Evolutionary conservation across 345 rosid species (phyloP).

Genomic region (Reutealis trisperma): DNA sequence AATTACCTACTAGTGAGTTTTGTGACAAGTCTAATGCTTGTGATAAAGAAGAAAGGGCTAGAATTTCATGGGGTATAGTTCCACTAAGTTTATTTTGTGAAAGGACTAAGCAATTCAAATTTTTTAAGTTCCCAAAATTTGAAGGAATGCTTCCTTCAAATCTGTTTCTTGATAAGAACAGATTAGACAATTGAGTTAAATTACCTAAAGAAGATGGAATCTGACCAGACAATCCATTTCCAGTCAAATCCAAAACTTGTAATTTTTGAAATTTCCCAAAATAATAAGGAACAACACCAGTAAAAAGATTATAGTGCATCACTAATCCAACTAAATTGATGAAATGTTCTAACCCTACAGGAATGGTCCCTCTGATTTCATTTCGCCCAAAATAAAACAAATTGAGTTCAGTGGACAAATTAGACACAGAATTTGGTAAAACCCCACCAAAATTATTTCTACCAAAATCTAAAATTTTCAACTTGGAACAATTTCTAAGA

Average conservation of each 20-base stretch:
- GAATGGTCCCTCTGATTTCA: constrained; percentile 21
- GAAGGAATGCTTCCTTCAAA: constrained; percentile 29
- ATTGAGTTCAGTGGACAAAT: constrained; percentile 23
- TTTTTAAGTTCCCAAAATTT: constrained; percentile 10
- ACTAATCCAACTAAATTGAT: constrained; percentile 20
- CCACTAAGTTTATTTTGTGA: constrained; percentile 30
- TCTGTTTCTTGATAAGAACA: neutral
- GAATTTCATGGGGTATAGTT: constrained; percentile 18
- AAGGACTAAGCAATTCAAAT: neutral
- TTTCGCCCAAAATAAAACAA: constrained; percentile 13
- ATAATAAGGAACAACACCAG: constrained; percentile 17
- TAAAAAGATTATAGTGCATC: constrained; percentile 4
- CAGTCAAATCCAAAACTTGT: neutral
- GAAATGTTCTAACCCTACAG: constrained; percentile 14
- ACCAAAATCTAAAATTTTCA: constrained; percentile 1
- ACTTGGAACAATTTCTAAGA: constrained; percentile 22
- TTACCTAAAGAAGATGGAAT: constrained; percentile 32
- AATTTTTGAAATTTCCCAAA: constrained; percentile 25
- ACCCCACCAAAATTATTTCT: constrained; percentile 22
- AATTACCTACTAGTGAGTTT: constrained; percentile 31
- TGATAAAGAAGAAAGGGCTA: constrained; percentile 24
- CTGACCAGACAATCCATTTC: constrained; percentile 11
- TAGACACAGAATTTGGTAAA: constrained; percentile 23
- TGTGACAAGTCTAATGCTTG: constrained; percentile 22
- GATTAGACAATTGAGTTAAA: neutral